phyloP scores from a whole-genome alignment of 371 early-diverging fungal species.

The Lichtheimia ornata region DNA sequence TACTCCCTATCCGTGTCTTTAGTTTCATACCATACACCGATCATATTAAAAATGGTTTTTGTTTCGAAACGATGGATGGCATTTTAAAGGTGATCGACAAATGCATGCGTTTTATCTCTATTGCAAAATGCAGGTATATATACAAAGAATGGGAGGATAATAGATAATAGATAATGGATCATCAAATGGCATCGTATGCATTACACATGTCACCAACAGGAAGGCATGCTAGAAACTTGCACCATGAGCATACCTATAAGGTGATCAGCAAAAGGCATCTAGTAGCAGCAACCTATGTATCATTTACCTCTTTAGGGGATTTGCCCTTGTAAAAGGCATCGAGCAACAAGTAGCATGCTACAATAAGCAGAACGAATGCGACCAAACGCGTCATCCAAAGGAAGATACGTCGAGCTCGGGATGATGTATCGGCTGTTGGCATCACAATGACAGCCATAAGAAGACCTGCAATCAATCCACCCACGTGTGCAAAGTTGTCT shows the following conservation, averaged over 20 bases:
- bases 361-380: slow-evolving; percentile 2
- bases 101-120: too few species aligned
- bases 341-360: slow-evolving; percentile 6
- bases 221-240: slow-evolving; percentile 12
- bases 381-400: slow-evolving; percentile 8
- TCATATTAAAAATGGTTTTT: too few species aligned
- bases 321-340: slow-evolving; percentile 11
- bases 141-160: not conserved
- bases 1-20: too few species aligned
- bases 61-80: too few species aligned
- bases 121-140: not conserved
- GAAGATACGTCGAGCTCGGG: not conserved
- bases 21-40: too few species aligned
- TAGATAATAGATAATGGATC: not conserved
- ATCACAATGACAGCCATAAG: slow-evolving; percentile 24
- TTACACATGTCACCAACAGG: slow-evolving; percentile 13
- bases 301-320: slow-evolving; percentile 6
- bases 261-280: not conserved
- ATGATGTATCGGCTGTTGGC: not conserved
- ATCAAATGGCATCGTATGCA: not conserved
- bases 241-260: slow-evolving; percentile 11
- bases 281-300: not conserved
- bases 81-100: too few species aligned
- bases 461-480: slow-evolving; percentile 38
- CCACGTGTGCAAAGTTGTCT: slow-evolving; percentile 36